Evolutionary conservation across 192 early-diverging fungal genomes (phyloP), one percentile per base, ranked within the genome.

Genomic region (Chytriomyces sp.): DNA sequence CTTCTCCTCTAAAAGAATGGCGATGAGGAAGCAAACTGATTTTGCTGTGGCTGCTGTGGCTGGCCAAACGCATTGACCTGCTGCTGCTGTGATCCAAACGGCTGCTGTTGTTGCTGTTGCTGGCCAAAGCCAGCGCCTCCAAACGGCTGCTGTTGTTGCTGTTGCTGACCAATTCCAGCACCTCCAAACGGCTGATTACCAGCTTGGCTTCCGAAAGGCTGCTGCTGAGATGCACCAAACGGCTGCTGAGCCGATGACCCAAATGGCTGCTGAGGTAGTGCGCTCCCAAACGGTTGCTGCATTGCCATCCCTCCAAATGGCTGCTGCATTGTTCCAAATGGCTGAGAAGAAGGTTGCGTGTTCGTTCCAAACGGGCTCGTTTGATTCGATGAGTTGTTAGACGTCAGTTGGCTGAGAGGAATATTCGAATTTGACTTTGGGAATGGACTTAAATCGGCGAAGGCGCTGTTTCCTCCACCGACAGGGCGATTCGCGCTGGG

Each of bases 91-190:
- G 50, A 60, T 2, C 71, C 71, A 62, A 73, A 73, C 50, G 60
- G 59, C 60, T 73, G 60, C 49, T 61, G 69, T n/a, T 77, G 76
- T 10, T 67, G 49, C 18, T 74, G 48, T 48, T 68, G 60, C 9
- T 67, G 76, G 57, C 62, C 20, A 44, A 61, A 77, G 1, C 24
- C 47, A 28, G 2, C 28, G 3, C 16, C 13, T n/a, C 78, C 78
- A 67, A 79, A 79, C 45, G 70, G 71, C 46, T 72, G 69, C 62
- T 79, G 78, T 50, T 76, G 76, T 59, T 77, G 76, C 66, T 77
- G 76, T 48, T 60, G 49, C 7, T 24, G 45, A 48, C 24, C n/a
- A 57, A 47, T 50, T 16, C 24, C 24, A 47, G n/a, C n/a, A 8
- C 8, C n/a, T n/a, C 72, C 78, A 67, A 79, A 79, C 45, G 70